Evolutionary conservation across 2,329 filamentous ascomycete species (phyloP).

Genomic region (Rachicladosporium sp.): DNA sequence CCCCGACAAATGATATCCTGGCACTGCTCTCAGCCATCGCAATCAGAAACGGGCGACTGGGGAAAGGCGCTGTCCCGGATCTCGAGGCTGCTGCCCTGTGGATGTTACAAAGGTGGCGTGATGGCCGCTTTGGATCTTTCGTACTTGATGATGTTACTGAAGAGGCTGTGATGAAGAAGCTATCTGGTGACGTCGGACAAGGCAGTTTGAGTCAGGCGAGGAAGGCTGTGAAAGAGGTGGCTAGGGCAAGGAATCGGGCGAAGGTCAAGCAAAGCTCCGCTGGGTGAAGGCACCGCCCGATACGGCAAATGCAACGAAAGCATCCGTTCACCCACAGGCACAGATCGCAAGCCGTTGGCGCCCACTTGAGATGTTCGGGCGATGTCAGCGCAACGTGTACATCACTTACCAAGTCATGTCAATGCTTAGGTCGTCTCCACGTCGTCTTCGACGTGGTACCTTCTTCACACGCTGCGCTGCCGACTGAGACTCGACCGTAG

Average conservation of each 20-base stretch:
- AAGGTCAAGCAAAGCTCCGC: constrained; percentile 1
- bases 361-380: too few relatives aligned
- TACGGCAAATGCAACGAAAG: too few relatives aligned
- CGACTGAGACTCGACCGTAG: too few relatives aligned
- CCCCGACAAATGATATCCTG: constrained; percentile 74
- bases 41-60: constrained; percentile 60
- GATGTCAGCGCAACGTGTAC: too few relatives aligned
- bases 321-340: too few relatives aligned
- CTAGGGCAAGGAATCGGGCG: constrained; percentile 5
- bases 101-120: constrained; percentile 71
- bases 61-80: constrained; percentile 59
- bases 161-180: constrained; percentile 43
- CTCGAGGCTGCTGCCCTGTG: constrained; percentile 63
- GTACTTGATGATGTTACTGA: constrained; percentile 64
- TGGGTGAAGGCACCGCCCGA: too few relatives aligned
- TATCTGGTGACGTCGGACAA: constrained; percentile 32
- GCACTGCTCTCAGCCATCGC: constrained; percentile 61
- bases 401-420: too few relatives aligned
- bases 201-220: constrained; percentile 57
- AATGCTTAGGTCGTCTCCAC: too few relatives aligned
- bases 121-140: constrained; percentile 63
- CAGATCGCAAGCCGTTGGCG: too few relatives aligned
- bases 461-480: too few relatives aligned
- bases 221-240: constrained; percentile 50
- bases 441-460: too few relatives aligned